These are phyloP conservation scores for Beauveria sp. DNA, from an alignment of 2,329 filamentous ascomycete species.

Conservation along the genomic window DNA sequence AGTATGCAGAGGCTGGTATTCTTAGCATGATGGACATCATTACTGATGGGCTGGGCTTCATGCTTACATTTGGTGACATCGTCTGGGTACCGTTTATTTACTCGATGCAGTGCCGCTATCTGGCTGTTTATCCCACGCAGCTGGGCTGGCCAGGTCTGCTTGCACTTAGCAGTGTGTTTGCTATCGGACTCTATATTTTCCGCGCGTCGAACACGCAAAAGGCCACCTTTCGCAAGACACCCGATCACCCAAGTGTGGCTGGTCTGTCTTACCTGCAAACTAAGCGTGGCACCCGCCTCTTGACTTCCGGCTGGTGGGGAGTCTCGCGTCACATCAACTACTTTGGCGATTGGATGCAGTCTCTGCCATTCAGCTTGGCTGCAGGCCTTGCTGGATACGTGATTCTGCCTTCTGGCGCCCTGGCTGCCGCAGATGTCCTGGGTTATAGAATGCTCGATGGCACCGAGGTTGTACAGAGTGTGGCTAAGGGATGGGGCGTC, in stretches of 20 bases:
- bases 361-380: constrained; percentile 77
- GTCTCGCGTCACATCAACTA: constrained; percentile 87
- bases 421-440: constrained; percentile 28
- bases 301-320: constrained; percentile 88
- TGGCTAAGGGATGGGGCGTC: constrained; percentile 72
- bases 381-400: constrained; percentile 75
- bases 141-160: constrained; percentile 59
- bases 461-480: constrained; percentile 58
- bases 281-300: constrained; percentile 65
- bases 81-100: constrained; percentile 89
- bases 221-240: constrained; percentile 83
- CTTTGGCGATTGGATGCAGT: constrained; percentile 84
- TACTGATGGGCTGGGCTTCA: constrained; percentile 84
- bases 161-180: constrained; percentile 57
- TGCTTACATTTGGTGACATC: constrained; percentile 84
- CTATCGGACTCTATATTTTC: constrained; percentile 74
- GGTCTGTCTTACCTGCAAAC: constrained; percentile 81
- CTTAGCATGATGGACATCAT: constrained; percentile 88
- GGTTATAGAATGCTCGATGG: constrained; percentile 48
- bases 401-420: constrained; percentile 47
- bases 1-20: constrained; percentile 78
- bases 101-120: constrained; percentile 71
- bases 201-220: constrained; percentile 83
- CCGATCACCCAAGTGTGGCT: constrained; percentile 64
- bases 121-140: constrained; percentile 68